Conservation (phyloP, 176 grass and related monocot species). For the Avena atlantica region DNA sequence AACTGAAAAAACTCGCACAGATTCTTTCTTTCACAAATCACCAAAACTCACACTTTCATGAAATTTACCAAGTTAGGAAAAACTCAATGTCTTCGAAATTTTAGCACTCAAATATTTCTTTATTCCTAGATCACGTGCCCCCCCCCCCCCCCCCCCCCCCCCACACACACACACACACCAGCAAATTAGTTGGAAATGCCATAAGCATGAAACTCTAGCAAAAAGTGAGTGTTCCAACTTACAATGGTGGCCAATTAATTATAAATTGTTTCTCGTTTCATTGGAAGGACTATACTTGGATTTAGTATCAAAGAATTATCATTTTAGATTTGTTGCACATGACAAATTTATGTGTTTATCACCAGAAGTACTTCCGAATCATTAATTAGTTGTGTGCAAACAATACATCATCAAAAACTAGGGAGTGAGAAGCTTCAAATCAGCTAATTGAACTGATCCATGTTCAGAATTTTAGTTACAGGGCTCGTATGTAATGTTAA, state of each 20-base stretch:
- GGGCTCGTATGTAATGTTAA: background rate
- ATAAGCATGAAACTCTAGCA: background rate
- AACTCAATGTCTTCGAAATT: too few relatives aligned
- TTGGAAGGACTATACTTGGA: too few relatives aligned
- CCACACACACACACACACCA: too few relatives aligned
- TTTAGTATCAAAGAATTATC: background rate
- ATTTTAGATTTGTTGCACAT: background rate
- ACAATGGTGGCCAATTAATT: background rate
- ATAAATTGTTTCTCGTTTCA: background rate
- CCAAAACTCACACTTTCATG: too few relatives aligned
- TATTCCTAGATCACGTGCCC: too few relatives aligned
- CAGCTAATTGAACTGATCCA: background rate
- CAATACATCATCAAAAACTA: background rate
- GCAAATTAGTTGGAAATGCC: background rate
- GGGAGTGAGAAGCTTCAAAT: background rate
- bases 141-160: too few relatives aligned
- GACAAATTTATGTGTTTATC: background rate
- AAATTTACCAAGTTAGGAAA: too few relatives aligned
- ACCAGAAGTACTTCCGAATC: background rate
- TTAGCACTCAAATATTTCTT: too few relatives aligned
- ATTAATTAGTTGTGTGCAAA: background rate
- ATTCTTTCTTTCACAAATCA: too few relatives aligned
- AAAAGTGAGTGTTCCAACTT: background rate
- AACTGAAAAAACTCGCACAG: too few relatives aligned
- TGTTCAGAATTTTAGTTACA: slow-evolving; percentile 32